Conservation (phyloP, 2,329 filamentous ascomycete genomes). For the Zalaria sp. region DNA sequence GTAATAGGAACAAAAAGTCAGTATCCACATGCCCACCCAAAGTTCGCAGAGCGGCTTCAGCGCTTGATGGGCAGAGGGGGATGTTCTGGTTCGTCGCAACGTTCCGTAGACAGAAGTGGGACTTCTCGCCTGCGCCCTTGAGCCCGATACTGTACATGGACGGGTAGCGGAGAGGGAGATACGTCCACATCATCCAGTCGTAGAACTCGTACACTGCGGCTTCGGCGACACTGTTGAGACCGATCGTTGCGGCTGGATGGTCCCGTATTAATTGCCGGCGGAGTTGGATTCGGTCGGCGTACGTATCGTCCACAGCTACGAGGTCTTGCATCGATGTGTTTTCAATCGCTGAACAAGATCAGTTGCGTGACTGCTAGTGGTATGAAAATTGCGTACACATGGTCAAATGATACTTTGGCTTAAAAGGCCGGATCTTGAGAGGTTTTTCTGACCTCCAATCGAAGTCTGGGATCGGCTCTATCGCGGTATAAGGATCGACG, state of each 20-base stretch:
- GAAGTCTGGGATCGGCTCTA: constrained; percentile 35
- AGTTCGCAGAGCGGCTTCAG: constrained; percentile 28
- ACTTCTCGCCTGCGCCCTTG: not conserved
- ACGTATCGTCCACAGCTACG: constrained; percentile 45
- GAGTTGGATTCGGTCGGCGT: constrained; percentile 35
- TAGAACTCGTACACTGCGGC: constrained; percentile 43
- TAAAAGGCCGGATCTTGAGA: constrained; percentile 42
- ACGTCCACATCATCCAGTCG: constrained; percentile 36
- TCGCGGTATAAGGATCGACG: constrained; percentile 22
- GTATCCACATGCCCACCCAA: constrained; percentile 42
- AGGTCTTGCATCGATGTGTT: constrained; percentile 39
- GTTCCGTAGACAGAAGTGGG: constrained; percentile 26
- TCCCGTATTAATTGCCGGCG: constrained; percentile 33
- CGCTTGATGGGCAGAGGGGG: constrained; percentile 19
- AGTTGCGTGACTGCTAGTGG: not conserved
- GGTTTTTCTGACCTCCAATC: constrained; percentile 37
- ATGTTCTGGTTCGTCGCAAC: constrained; percentile 27
- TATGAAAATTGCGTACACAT: constrained; percentile 35
- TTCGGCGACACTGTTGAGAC: constrained; percentile 21
- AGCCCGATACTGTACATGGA: constrained; percentile 26
- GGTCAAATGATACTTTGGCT: constrained; percentile 47
- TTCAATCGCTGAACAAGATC: constrained; percentile 34
- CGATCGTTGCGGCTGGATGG: constrained; percentile 27
- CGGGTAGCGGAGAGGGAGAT: constrained; percentile 44
- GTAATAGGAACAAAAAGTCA: constrained; percentile 46